Evolutionary conservation across 805 yeast species (phyloP), one percentile per base, ranked within the genome.

Genomic region (Pichia deserticola): DNA sequence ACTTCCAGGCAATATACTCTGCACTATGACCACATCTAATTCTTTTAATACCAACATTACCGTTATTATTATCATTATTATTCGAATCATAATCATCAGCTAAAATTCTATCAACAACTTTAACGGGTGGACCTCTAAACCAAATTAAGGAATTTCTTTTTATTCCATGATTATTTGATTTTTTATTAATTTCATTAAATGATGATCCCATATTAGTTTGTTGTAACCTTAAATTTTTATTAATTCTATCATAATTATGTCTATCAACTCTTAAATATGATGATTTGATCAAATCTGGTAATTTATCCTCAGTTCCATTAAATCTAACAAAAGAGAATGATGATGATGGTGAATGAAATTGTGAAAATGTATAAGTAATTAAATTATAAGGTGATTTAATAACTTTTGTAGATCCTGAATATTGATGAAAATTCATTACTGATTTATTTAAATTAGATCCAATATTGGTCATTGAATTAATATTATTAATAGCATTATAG

Each of bases 11-110:
- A 61, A 89, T 64, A 60, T 86, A 89, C 59, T 75, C 73, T 2
- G 89, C 87, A 46, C 86, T 78, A 59, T 88, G 95, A 6, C 95
- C 89, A 36, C 82, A 61, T 36, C 76, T 75, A 30, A 64, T 55
- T 4, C 60, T 51, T 54, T 73, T 50, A 48, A 71, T 41, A n/a
- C 60, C 60, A 30, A 39, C 45, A 10, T 37, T 48, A 37, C 45
- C 15, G 51, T 39, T 46, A 56, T 58, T 46, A 43, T 20, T 20
- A 20, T 20, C 20, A 20, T 20, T 20, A 20, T 20, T 3, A 20
- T 20, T 20, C 3, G 20, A 20, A 29, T 45, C 55, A 13, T 53
- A 36, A 20, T 40, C 63, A 47, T 48, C 61, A 42, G 58, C 64
- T 46, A 62, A 50, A 29, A 74, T 50, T 51, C 83, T 61, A 52